Evolutionary conservation across 23 red algal genomes (phyloP), one percentile per base, ranked within the genome.

Genomic region (Pyropia yezoensis): DNA sequence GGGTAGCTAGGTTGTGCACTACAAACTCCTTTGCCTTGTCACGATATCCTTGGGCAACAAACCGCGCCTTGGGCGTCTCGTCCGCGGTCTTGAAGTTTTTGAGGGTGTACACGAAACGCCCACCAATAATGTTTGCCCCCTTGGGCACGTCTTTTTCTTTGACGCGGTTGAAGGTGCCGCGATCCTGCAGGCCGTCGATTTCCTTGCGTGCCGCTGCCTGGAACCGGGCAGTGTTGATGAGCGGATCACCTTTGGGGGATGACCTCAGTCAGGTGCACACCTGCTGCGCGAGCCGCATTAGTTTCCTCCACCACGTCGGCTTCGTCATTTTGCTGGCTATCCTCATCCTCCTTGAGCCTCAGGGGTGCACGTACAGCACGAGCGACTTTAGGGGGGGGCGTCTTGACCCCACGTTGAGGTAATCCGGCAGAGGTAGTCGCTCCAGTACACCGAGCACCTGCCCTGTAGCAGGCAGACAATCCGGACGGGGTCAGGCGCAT

Each of bases 1-100:
- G 15, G n/a, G 65, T 68, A 3, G 65, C 23, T 2, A 30, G 49
- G 25, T 68, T 68, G 33, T 68, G 65, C 14, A 68, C 65, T 19
- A 49, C 52, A 7, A 68, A 68, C 25, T n/a, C 39, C 7, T 68
- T 68, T 18, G 14, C 14, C 14, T 32, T 68, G 7, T 68, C 27
- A 20, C 20, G 14, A 49, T 18, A 7, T 1, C 65, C 65, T 50
- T 50, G 21, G 8, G 27, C 65, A 2, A 49, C 27, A 7, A 33
- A 68, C 25, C 65, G 65, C 3, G 27, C 65, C 20, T 68, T 68
- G 18, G 65, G 1, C 8, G 23, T 29, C 65, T 68, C 21, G 5
- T 68, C 14, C 18, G 26, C 7, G 5, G 14, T 49, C 7, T 1
- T 17, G 23, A 28, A 18, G 33, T 68, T 50, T 30, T 68, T 68